phyloP scores from a whole-genome alignment of 139 green algal genomes.

The Chlamydomonas applanata region DNA sequence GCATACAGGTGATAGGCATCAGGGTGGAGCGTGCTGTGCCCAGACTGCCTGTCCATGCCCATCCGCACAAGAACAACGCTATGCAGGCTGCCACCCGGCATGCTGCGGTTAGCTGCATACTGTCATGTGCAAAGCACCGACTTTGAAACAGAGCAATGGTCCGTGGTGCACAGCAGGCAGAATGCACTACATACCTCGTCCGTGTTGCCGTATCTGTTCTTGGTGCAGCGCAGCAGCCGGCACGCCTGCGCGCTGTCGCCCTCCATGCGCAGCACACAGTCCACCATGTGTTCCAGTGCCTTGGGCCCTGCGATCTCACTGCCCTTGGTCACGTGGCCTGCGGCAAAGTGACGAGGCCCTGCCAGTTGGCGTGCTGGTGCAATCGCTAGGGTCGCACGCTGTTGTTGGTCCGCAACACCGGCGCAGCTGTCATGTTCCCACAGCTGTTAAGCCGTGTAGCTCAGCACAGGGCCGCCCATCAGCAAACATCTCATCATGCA shows the following conservation, averaged over 20 bases:
- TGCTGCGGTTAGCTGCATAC: not conserved
- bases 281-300: conserved; percentile 94
- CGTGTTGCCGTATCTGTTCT: conserved; percentile 82
- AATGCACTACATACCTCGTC: conserved; percentile 85
- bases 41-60: no score
- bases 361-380: no score
- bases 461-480: no score
- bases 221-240: conserved; percentile 66
- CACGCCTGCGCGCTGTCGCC: conserved; percentile 53
- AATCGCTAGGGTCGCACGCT: no score
- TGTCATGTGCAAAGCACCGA: not conserved
- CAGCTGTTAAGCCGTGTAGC: no score
- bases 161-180: conserved; percentile 8
- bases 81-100: no score
- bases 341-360: not conserved
- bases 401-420: no score
- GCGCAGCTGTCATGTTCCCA: no score
- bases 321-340: conserved; percentile 55
- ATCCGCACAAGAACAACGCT: no score
- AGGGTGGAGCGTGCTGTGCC: no score
- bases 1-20: no score
- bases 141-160: not conserved
- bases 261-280: conserved; percentile 93
- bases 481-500: no score
- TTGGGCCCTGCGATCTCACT: conserved; percentile 86